phyloP scores from a whole-genome alignment of 257 asterid species.

The Nicotiana knightiana region DNA sequence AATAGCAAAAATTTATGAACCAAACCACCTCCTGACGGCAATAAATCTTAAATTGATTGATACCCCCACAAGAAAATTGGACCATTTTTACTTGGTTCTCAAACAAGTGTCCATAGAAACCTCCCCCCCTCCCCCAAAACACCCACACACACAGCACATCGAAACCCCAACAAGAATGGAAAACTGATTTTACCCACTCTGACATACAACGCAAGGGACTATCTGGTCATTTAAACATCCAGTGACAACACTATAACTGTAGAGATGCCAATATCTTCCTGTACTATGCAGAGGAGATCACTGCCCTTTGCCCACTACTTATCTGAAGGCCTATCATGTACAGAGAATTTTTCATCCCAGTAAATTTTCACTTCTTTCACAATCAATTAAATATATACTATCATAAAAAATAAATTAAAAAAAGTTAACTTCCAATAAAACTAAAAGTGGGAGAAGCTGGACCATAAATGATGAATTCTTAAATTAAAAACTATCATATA shows the following conservation, averaged over 20 bases:
- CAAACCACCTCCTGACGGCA: constrained; percentile 17
- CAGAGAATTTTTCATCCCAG: background rate
- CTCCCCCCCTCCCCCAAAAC: no score
- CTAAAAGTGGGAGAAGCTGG: background rate
- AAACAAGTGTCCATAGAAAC: background rate
- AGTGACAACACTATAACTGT: background rate
- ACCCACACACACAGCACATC: background rate
- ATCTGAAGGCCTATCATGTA: constrained; percentile 21
- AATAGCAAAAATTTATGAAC: background rate
- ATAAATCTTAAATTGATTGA: constrained; percentile 14
- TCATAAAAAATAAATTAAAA: background rate
- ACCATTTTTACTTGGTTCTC: constrained; percentile 21
- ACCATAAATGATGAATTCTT: background rate
- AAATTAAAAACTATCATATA: background rate
- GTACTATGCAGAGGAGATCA: background rate
- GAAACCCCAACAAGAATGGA: background rate
- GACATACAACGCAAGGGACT: constrained; percentile 9
- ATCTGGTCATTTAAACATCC: background rate
- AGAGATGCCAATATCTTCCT: background rate
- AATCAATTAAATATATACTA: background rate
- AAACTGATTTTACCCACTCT: constrained; percentile 12
- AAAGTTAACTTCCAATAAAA: background rate
- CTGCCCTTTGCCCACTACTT: background rate
- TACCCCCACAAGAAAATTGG: constrained; percentile 25
- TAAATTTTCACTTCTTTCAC: background rate